Base-by-base conservation (phyloP, 345 rosid species). In the Eucalyptus tenuipes region DNA sequence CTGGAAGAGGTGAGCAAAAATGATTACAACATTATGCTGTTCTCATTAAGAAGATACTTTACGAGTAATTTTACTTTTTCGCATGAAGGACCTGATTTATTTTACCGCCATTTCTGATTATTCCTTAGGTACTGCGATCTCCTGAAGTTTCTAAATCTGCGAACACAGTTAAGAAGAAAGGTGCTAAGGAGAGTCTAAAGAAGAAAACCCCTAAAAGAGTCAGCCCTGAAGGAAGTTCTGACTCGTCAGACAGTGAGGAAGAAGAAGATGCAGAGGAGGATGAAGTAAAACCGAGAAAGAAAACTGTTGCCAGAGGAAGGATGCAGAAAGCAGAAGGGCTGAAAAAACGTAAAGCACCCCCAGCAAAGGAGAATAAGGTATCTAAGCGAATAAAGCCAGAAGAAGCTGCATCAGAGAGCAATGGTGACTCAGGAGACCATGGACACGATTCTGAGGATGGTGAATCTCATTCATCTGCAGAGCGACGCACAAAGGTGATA, bases 1-100 rank as follows among this genome's bases (percentile, higher is more conserved):
- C 90, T 98, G 90, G 98, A 97, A 88, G 92, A 93, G 91, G 99
- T 95, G 89, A 88, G 88, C 82, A 40, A 55, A 86, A 33, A 53
- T 88, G 88, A 52, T 86, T 88, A 13, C 82, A 75, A 8, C 50
- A 87, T 45, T 68, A n/a, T 40, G 12, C 53, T n/a, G 12, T 33
- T 81, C 49, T 52, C 57, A 52, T 53, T 49, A 82, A 14, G 75
- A 55, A 40, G 42, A 48, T 55, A 7, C 61, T 84, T 29, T 40
- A 20, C 25, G 13, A 45, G 50, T 75, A 75, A 42, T 40, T 75
- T 75, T 37, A 40, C 47, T 75, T 75, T 75, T 40, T 12, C 4
- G 5, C 82, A 71, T 6, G 27, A 71, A 71, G 44, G 87, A n/a
- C 29, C 82, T 75, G 45, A 40, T 40, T 37, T 40, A 75, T 40